These are phyloP conservation scores for Populus hybrid DNA, from an alignment of 441 rosid genomes.

Conservation along the genomic window DNA sequence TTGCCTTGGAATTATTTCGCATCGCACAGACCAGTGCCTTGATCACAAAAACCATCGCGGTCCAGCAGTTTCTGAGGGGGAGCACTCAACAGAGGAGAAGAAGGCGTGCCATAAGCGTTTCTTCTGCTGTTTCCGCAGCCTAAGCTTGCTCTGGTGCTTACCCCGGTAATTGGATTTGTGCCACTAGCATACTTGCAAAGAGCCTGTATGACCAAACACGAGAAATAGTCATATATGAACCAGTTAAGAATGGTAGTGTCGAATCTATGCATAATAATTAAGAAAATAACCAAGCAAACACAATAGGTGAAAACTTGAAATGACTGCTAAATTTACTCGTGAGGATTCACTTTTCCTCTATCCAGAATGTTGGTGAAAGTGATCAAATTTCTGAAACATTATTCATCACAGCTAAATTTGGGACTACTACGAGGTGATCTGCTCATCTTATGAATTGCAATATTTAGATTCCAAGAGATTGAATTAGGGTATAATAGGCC, in stretches of 20 bases:
- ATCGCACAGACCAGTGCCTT: slow-evolving; percentile 68
- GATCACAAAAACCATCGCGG: slow-evolving; percentile 85
- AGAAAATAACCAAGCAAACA: too few relatives aligned
- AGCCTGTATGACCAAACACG: slow-evolving; percentile 39
- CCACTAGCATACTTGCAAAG: slow-evolving; percentile 95
- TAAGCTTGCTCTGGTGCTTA: slow-evolving; percentile 74
- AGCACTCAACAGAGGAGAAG: slow-evolving; percentile 79
- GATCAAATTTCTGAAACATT: not conserved
- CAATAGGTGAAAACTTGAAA: not conserved
- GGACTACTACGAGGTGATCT: not conserved
- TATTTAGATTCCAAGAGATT: not conserved
- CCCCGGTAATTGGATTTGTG: slow-evolving; percentile 80
- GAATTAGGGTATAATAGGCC: not conserved
- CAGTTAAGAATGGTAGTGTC: not conserved
- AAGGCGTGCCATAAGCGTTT: slow-evolving; percentile 88
- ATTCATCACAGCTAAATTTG: not conserved
- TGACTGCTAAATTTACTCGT: not conserved
- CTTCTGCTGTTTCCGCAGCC: slow-evolving; percentile 86
- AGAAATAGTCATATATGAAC: not conserved
- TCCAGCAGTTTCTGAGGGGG: slow-evolving; percentile 79
- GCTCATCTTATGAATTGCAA: not conserved
- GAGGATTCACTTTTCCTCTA: not conserved
- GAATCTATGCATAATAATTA: not conserved
- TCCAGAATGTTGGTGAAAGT: not conserved
- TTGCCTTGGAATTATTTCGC: slow-evolving; percentile 30